phyloP scores from a whole-genome alignment of 2,329 filamentous ascomycete genomes.

The Sphaerulina populicola region DNA sequence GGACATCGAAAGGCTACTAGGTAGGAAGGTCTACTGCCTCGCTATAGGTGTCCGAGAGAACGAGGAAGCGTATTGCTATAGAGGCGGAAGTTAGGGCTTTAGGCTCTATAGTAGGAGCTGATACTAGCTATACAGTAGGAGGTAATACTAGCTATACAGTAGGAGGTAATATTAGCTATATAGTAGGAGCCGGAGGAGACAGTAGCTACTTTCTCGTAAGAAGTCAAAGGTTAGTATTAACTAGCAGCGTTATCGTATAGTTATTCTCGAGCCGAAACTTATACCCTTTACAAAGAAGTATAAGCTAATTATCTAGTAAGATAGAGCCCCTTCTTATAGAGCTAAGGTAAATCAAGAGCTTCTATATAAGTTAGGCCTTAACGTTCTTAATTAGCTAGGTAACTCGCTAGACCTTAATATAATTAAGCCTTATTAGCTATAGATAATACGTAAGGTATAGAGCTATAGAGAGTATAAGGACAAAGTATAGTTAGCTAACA shows the following conservation, averaged over 20 bases:
- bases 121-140: too few relatives aligned
- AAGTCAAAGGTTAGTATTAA: background rate
- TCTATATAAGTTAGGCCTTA: background rate
- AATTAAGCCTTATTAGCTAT: background rate
- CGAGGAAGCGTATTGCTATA: conserved; percentile 34
- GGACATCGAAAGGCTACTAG: conserved; percentile 38
- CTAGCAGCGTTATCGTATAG: background rate
- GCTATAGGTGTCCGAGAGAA: conserved; percentile 41
- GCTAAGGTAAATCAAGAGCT: background rate
- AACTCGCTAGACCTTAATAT: background rate
- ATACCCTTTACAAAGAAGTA: background rate
- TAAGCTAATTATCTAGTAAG: background rate
- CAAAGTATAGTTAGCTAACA: background rate
- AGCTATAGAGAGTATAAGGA: background rate
- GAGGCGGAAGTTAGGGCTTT: too few relatives aligned
- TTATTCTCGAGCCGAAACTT: background rate
- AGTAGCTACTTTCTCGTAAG: background rate
- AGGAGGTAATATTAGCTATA: too few relatives aligned
- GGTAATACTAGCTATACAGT: too few relatives aligned
- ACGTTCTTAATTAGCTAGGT: background rate
- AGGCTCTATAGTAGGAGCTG: too few relatives aligned
- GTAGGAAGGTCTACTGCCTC: background rate
- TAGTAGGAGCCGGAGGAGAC: too few relatives aligned
- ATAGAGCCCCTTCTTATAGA: background rate
- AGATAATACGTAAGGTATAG: background rate